phyloP scores from a whole-genome alignment of 1,139 yeast genomes.

The Geotrichum fermentans region DNA sequence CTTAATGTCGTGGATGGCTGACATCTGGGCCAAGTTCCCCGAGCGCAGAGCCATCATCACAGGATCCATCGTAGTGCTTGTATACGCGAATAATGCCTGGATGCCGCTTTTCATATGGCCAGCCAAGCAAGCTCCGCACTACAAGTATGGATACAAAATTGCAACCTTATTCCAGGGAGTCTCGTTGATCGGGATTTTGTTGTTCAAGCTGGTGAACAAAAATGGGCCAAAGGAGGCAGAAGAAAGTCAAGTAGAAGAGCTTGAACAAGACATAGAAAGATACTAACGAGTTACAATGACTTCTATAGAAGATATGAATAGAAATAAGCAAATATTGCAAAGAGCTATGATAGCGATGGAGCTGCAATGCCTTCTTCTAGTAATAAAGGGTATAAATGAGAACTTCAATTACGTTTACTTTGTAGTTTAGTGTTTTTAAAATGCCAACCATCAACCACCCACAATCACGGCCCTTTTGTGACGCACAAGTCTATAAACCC shows the following conservation, averaged over 20 bases:
- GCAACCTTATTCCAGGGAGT: constrained; percentile 9
- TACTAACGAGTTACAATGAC: no score
- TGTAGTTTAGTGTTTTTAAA: no score
- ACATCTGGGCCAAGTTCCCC: constrained; percentile 9
- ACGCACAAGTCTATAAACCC: no score
- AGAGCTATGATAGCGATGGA: no score
- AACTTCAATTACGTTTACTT: no score
- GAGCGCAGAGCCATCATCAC: constrained; percentile 10
- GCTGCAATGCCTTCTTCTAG: no score
- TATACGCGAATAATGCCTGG: constrained; percentile 15
- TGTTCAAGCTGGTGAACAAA: background rate
- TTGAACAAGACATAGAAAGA: background rate
- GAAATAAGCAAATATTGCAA: no score
- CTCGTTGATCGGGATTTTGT: constrained; percentile 3
- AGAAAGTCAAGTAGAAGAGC: background rate
- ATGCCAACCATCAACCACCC: no score
- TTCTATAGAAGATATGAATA: no score
- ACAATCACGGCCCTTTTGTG: no score
- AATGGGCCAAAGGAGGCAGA: background rate
- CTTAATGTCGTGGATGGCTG: constrained; percentile 13
- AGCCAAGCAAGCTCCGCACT: constrained; percentile 13
- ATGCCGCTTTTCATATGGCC: constrained; percentile 13
- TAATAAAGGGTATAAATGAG: no score
- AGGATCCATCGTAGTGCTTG: constrained; percentile 5
- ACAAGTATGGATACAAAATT: constrained; percentile 7